These are phyloP conservation scores for Macrolepiota fuliginosa DNA, from an alignment of 768 basidiomycete species.

Conservation along the genomic window DNA sequence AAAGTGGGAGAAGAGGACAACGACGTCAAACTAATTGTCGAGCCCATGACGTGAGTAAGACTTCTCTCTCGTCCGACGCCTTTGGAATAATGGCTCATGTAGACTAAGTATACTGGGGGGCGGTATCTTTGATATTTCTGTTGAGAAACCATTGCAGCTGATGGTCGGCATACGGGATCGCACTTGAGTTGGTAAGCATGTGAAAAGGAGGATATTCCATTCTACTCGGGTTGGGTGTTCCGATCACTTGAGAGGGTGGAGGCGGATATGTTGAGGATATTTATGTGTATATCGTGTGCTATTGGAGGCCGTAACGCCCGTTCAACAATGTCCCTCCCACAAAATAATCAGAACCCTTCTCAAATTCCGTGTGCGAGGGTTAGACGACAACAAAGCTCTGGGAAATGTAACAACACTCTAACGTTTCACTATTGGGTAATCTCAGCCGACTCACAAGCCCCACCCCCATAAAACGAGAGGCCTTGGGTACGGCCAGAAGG, in stretches of 20 bases:
- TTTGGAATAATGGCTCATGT: not conserved
- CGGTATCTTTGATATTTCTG: slow-evolving; percentile 93
- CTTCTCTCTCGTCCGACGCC: slow-evolving; percentile 5
- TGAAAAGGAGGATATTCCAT: slow-evolving; percentile 96
- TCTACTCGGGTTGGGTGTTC: slow-evolving; percentile 96
- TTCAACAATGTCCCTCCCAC: slow-evolving; percentile 82
- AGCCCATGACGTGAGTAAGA: slow-evolving; percentile 85
- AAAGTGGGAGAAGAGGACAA: slow-evolving; percentile 91
- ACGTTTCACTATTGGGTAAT: slow-evolving; percentile 69
- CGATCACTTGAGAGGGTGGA: slow-evolving; percentile 90
- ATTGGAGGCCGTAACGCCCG: slow-evolving; percentile 55
- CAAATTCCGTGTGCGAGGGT: slow-evolving; percentile 51
- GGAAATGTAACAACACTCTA: slow-evolving; percentile 81
- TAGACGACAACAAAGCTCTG: too few relatives aligned
- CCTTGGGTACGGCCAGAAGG: slow-evolving; percentile 74
- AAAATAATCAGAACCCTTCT: slow-evolving; percentile 73
- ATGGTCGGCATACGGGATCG: slow-evolving; percentile 95
- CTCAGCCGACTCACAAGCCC: slow-evolving; percentile 71
- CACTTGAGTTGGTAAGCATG: slow-evolving; percentile 88
- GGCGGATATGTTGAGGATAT: slow-evolving; percentile 92
- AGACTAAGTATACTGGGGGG: slow-evolving; percentile 80
- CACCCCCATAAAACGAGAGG: slow-evolving; percentile 72
- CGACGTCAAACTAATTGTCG: slow-evolving; percentile 90
- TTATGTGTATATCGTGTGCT: slow-evolving; percentile 45
- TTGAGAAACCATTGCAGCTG: slow-evolving; percentile 92